Base-by-base conservation (phyloP, 169 alveolate genomes). In the Plasmodium coatneyi region DNA sequence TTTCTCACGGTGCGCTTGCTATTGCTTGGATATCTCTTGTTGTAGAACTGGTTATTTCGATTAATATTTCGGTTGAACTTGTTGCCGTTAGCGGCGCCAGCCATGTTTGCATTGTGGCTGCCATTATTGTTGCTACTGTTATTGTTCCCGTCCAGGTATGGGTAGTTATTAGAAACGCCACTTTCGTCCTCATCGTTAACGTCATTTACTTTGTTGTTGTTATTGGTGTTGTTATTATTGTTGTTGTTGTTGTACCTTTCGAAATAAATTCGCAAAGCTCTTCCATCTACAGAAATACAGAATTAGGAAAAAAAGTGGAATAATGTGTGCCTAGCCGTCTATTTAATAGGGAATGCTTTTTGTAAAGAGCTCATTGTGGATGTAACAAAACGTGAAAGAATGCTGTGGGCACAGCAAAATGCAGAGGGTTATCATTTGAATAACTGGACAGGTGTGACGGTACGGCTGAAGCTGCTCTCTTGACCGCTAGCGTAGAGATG, bases 211-310 rank as follows among this genome's bases (percentile, higher is more conserved):
- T 60, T 66, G 28, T 56, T 52, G 25, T 86, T 84, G 74, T 32
- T 32, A 3, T 32, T 32, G 3, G 1, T 32, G 39, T 32, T 32
- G 3, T 32, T 32, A 3, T 32, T 32, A 3, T 32, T 32, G 39
- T 32, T 32, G 3, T 32, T 32, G 39, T 32, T 32, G 39, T 32
- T 32, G 39, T 83, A 34, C 56, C 66, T 95, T 95, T 52, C 79
- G 79, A 34, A 92, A 72, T 82, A 93, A 83, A 90, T 89, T 52
- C 89, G 83, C 81, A 91, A 82, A 34, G 93, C 92, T 54, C 93
- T 82, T 30, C 93, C 93, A 16, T 92, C 95, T 92, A 92, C 36
- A 70, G 39, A 79, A 79, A 56, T 25, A 34, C 32, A 16, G 6
- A 76, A 60, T 9, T 52, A 25, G 16, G 25, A 25, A 84, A 84